These are phyloP conservation scores for Cylindrodendrum hubeiense DNA, from an alignment of 2,329 filamentous ascomycete species.

Conservation along the genomic window DNA sequence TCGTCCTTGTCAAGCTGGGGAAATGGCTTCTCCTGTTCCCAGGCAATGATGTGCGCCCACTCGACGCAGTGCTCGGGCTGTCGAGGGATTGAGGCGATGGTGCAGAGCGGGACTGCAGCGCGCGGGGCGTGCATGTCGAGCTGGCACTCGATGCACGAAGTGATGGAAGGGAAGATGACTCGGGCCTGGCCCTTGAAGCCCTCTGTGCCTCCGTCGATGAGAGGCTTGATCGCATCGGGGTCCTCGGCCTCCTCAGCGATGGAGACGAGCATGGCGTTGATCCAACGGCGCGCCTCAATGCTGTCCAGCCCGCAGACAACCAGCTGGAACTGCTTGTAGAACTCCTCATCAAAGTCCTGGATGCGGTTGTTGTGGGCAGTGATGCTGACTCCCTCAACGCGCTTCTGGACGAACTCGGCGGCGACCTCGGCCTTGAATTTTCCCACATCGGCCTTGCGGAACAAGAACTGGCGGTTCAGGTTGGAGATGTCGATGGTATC, in stretches of 20 bases:
- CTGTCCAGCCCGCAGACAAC: slow-evolving; percentile 96
- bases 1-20: slow-evolving; percentile 94
- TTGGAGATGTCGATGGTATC: slow-evolving; percentile 99
- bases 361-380: slow-evolving; percentile 95
- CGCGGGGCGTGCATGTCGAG: slow-evolving; percentile 98
- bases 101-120: slow-evolving; percentile 96
- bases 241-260: slow-evolving; percentile 85
- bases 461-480: slow-evolving; percentile 96
- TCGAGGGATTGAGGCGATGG: slow-evolving; percentile 93
- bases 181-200: slow-evolving; percentile 97
- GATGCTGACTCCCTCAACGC: slow-evolving; percentile 91
- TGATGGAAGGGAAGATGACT: slow-evolving; percentile 91
- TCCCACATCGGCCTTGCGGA: slow-evolving; percentile 91
- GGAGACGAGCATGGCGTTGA: slow-evolving; percentile 91
- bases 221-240: slow-evolving; percentile 87
- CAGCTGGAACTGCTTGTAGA: slow-evolving; percentile 97
- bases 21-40: slow-evolving; percentile 88
- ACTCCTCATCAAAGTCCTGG: slow-evolving; percentile 95
- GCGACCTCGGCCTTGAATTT: slow-evolving; percentile 95
- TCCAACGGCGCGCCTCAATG: slow-evolving; percentile 98
- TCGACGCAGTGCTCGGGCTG: slow-evolving; percentile 99
- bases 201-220: slow-evolving; percentile 97
- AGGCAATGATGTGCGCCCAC: slow-evolving; percentile 98
- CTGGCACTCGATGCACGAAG: slow-evolving; percentile 97
- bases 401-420: slow-evolving; percentile 88